Conservation (phyloP, 768 basidiomycete species). For the Boletus reticuloceps region DNA sequence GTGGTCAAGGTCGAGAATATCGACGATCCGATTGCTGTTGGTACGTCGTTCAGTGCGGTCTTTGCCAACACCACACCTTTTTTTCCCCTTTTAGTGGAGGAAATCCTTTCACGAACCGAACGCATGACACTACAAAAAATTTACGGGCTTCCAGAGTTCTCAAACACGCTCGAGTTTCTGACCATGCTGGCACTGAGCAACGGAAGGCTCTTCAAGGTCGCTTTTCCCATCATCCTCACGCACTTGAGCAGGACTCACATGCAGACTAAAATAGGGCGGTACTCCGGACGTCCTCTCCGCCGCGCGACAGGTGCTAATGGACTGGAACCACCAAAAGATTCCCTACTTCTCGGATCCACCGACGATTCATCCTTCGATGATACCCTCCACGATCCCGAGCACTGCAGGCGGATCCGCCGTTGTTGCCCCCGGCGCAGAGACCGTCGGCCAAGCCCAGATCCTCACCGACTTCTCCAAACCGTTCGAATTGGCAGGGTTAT, state of each 20-base stretch:
- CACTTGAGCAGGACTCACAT: not conserved
- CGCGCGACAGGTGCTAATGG: constrained; percentile 77
- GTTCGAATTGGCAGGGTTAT: constrained; percentile 79
- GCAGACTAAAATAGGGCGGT: constrained; percentile 61
- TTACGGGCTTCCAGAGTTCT: constrained; percentile 79
- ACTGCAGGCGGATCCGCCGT: constrained; percentile 34
- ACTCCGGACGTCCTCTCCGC: constrained; percentile 84
- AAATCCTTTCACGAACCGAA: constrained; percentile 76
- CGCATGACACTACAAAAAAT: constrained; percentile 72
- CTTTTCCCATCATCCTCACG: not conserved
- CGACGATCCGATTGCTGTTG: constrained; percentile 85
- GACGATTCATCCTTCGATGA: constrained; percentile 68
- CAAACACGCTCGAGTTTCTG: constrained; percentile 75
- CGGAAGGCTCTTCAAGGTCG: constrained; percentile 81
- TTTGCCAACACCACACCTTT: not conserved
- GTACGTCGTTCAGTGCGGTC: constrained; percentile 40
- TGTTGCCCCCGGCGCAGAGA: constrained; percentile 75
- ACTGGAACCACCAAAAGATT: constrained; percentile 98
- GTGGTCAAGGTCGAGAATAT: constrained; percentile 90
- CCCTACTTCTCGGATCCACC: constrained; percentile 86
- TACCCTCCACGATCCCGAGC: constrained; percentile 45
- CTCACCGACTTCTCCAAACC: constrained; percentile 67
- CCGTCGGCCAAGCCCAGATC: constrained; percentile 79
- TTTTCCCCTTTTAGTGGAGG: constrained; percentile 59
- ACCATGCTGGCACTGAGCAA: constrained; percentile 84